Conservation (phyloP, 495 filamentous ascomycete genomes). For the Aspergillus funiculosus region DNA sequence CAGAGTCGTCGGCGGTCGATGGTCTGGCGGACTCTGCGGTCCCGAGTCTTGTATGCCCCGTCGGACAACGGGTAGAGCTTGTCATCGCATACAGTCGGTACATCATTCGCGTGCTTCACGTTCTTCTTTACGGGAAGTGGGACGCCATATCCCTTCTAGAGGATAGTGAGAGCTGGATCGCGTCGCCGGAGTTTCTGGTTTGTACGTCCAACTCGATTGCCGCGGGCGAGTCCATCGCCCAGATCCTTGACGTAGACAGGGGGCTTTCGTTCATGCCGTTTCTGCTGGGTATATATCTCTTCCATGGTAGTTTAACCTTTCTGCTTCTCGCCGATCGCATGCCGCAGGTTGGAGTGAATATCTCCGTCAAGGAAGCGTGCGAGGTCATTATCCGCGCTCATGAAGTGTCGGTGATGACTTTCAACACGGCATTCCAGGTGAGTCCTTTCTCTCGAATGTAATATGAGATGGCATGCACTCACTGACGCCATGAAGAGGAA, state of each 20-base stretch:
- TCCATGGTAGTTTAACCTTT: conserved; percentile 54
- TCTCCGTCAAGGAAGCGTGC: conserved; percentile 49
- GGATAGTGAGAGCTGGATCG: conserved; percentile 48
- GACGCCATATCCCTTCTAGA: conserved; percentile 54
- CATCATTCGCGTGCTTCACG: conserved; percentile 54
- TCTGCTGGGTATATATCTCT: conserved; percentile 55
- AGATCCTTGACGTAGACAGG: conserved; percentile 51
- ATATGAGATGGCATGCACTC: neutral
- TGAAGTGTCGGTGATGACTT: conserved; percentile 54
- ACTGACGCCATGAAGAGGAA: neutral
- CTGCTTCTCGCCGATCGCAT: conserved; percentile 52
- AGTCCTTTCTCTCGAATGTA: conserved; percentile 27
- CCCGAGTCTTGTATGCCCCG: neutral
- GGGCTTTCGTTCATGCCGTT: conserved; percentile 58
- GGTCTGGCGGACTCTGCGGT: too few relatives aligned
- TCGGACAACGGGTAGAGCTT: conserved; percentile 1
- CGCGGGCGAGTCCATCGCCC: conserved; percentile 27
- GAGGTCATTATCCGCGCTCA: conserved; percentile 55
- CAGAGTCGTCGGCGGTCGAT: too few relatives aligned
- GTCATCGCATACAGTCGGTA: conserved; percentile 34
- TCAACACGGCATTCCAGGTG: conserved; percentile 58
- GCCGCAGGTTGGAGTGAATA: conserved; percentile 46
- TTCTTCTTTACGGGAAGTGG: conserved; percentile 54
- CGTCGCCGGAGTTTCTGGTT: conserved; percentile 46
- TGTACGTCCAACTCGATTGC: conserved; percentile 45